Evolutionary conservation across 2,329 filamentous ascomycete genomes (phyloP).

Genomic region (Colletotrichum sp.): DNA sequence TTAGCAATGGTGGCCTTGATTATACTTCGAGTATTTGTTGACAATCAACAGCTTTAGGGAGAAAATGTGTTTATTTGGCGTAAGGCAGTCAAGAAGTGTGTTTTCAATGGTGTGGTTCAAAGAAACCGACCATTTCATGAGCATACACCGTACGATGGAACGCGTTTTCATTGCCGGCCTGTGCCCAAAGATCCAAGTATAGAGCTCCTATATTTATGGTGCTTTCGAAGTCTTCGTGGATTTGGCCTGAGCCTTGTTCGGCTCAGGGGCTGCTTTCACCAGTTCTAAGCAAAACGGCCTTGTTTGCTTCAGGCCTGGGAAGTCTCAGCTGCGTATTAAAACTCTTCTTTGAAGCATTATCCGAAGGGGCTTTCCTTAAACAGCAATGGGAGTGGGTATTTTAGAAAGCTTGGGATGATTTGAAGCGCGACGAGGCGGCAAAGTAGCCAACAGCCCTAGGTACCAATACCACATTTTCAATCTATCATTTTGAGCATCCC

Average conservation of each 20-base stretch:
- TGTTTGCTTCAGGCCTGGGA: background rate
- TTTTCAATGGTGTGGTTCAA: background rate
- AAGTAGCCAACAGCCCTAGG: background rate
- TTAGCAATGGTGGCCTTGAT: fast-evolving
- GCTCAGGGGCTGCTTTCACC: fast-evolving
- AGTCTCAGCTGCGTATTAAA: background rate
- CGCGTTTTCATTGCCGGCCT: no score
- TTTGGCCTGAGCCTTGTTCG: background rate
- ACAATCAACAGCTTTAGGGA: no score
- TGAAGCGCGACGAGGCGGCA: background rate
- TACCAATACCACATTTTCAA: fast-evolving
- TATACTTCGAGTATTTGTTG: no score
- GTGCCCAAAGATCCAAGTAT: background rate
- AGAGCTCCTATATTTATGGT: background rate
- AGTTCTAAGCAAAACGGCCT: background rate
- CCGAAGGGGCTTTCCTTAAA: fast-evolving
- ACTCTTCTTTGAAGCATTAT: fast-evolving
- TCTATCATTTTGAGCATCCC: background rate
- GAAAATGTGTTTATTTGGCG: background rate
- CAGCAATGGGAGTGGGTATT: background rate
- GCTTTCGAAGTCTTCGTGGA: background rate
- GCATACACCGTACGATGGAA: no score
- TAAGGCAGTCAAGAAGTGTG: background rate
- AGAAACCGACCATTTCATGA: background rate
- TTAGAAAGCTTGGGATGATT: background rate